A percentile compares a stretch with the other conserved stretches of the same genome.
phyloP scores from a whole-genome alignment of 129 eudicot genomes.

The Daucus carota region DNA sequence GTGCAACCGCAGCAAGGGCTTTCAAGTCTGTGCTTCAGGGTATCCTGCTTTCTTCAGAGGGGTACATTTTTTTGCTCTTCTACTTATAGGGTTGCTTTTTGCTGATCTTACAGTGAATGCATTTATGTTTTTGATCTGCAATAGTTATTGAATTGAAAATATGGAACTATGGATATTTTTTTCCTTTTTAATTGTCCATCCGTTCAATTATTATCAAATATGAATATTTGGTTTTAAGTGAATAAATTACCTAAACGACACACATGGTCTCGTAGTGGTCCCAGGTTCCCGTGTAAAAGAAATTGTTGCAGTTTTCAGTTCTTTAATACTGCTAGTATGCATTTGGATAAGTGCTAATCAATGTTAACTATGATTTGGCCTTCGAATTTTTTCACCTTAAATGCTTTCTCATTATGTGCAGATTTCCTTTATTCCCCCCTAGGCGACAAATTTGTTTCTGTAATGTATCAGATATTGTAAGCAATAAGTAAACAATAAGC shows the following conservation, averaged over 20 bases:
- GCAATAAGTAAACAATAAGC: not conserved
- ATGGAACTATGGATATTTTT: not conserved
- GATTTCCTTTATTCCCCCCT: not conserved
- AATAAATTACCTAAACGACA: not conserved
- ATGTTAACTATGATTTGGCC: not conserved
- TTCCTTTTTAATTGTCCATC: not conserved
- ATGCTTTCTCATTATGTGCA: slow-evolving; percentile 2
- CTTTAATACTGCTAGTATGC: not conserved
- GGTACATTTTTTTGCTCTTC: slow-evolving; percentile 34
- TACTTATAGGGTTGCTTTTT: not conserved
- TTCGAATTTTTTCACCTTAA: not conserved
- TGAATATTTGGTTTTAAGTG: not conserved
- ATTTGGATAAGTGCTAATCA: not conserved
- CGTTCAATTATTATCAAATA: not conserved
- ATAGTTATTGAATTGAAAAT: not conserved
- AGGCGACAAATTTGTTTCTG: not conserved
- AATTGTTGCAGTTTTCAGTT: not conserved
- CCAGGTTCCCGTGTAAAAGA: not conserved
- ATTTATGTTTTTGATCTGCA: not conserved
- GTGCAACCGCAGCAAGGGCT: slow-evolving; percentile 97
- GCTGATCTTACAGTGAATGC: not conserved
- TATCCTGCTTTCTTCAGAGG: slow-evolving; percentile 81
- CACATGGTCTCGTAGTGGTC: not conserved
- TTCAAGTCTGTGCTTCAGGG: slow-evolving; percentile 99
- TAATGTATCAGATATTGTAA: not conserved